Evolutionary conservation across 2,329 filamentous ascomycete species (phyloP), one percentile per base, ranked within the genome.

Genomic region (Huntiella omanensis): DNA sequence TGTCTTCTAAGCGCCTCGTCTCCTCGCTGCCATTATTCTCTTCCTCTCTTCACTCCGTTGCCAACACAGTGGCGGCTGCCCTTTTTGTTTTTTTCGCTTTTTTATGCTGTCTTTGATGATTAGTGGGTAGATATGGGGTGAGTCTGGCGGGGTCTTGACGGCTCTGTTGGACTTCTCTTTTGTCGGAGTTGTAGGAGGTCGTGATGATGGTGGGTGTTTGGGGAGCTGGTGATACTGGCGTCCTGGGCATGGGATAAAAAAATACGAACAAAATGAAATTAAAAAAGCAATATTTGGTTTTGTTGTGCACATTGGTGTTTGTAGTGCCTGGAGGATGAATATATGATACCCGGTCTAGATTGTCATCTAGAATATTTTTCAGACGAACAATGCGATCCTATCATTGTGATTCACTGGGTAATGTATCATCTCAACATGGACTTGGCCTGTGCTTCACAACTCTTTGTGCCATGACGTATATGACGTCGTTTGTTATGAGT

Each of bases 1-100:
- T 64, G 91, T 98, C 63, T 98, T 98, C 79, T 98, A 94, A 80
- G 71, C 75, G 69, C 64, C 61, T 69, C 69, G 41, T 39, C 37
- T 49, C 46, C n/a, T 45, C 34, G 46, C 44, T 58, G 62, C 55
- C 59, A 62, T 60, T 58, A 62, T 64, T 58, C 62, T 58, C 57
- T 64, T 62, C 60, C 58, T 60, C 61, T 59, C 59, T 56, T 62
- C 64, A 61, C 62, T 64, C 63, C 40, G 34, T 43, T 34, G 34
- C 12, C 22, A 28, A 28, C 22, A 65, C 64, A 66, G 61, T 55
- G 22, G 22, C 22, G 8, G 22, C 22, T 28, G 22, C 22, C 22
- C 22, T 28, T 28, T 28, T 60, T 58, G 61, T 64, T 58, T 63
- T 58, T 64, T 62, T 60, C 58, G 60, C 61, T 59, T 58, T 56